Evolutionary conservation across 768 basidiomycete genomes (phyloP), one percentile per base, ranked within the genome.

Genomic region (Amylocystis lapponica): DNA sequence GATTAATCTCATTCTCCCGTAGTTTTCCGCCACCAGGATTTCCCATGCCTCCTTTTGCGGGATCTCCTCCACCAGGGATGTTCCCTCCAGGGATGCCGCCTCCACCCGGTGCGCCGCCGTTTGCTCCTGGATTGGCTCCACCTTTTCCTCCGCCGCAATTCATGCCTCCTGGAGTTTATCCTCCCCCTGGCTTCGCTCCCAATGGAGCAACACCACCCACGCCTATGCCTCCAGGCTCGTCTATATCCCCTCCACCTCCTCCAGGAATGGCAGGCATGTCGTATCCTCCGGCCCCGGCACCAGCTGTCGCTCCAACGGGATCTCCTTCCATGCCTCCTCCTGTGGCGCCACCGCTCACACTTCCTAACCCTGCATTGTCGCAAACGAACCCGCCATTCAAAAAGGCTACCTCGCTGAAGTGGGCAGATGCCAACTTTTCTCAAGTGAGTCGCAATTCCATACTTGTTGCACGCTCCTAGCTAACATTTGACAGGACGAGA

Each of bases 311-410:
- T 12, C 49, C 61, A 11, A 52, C 57, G 17, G 43, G 56, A 14
- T 57, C 58, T 10, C 53, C 59, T 11, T 55, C 57, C 20, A 46
- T 52, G 17, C 48, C 45, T 12, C 56, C 59, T 13, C 48, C 63
- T 40, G 39, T 57, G 45, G 5, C 60, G 51, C 37, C 57, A 39
- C 26, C 57, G 2, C 60, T 73, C 21, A 63, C 52, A 16, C 63
- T 86, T 29, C 86, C 85, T 1, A 72, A 80, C 53, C 70, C 75
- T 8, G 63, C 70, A 4, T 61, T 79, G 29, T 66, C 71, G 16
- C 85, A 89, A 66, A 79, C 72, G 12, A 83, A 86, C 54, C 76
- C 83, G 11, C 70, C 78, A 2, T 79, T 87, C 56, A 91, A 89
- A 71, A 87, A 88, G 60, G 66, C 71, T 12, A 86, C 86, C 2